Conservation (phyloP, 1,139 yeast genomes). For the Geotrichum reessii region DNA sequence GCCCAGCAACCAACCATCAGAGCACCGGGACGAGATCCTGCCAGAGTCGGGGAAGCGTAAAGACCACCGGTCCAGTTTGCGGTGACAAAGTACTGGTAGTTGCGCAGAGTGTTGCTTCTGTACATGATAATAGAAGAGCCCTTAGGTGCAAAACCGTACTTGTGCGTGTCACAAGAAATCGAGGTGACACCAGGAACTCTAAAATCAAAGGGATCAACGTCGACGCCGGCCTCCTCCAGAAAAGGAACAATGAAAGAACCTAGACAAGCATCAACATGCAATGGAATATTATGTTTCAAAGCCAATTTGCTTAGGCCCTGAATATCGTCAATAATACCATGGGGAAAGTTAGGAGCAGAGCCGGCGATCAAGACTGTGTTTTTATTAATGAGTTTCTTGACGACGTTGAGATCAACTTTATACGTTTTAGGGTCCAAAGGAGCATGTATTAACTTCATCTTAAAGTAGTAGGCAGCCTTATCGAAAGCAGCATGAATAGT, state of each 20-base stretch:
- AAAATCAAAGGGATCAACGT: conserved; percentile 71
- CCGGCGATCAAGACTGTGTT: conserved; percentile 85
- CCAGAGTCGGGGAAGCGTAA: conserved; percentile 93
- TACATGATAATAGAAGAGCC: conserved; percentile 94
- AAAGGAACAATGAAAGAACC: conserved; percentile 89
- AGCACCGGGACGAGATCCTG: conserved; percentile 97
- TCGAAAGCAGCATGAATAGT: conserved; percentile 95
- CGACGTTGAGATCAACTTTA: conserved; percentile 61
- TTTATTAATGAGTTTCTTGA: conserved; percentile 57
- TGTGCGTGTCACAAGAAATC: conserved; percentile 94
- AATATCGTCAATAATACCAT: conserved; percentile 90
- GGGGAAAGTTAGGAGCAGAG: conserved; percentile 96
- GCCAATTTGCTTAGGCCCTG: conserved; percentile 67
- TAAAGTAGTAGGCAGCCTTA: conserved; percentile 88
- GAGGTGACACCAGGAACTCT: conserved; percentile 93
- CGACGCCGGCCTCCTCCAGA: conserved; percentile 52
- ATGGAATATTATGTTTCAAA: conserved; percentile 56
- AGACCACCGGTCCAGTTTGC: conserved; percentile 92
- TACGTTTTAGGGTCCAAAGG: conserved; percentile 64
- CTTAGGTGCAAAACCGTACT: conserved; percentile 96
- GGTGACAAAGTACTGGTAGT: conserved; percentile 76
- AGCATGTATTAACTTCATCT: conserved; percentile 76
- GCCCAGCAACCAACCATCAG: conserved; percentile 98
- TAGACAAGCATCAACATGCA: conserved; percentile 92
- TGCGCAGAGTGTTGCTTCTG: conserved; percentile 57